phyloP scores from a whole-genome alignment of 495 filamentous ascomycete species.

The Rhizodiscina lignyota region DNA sequence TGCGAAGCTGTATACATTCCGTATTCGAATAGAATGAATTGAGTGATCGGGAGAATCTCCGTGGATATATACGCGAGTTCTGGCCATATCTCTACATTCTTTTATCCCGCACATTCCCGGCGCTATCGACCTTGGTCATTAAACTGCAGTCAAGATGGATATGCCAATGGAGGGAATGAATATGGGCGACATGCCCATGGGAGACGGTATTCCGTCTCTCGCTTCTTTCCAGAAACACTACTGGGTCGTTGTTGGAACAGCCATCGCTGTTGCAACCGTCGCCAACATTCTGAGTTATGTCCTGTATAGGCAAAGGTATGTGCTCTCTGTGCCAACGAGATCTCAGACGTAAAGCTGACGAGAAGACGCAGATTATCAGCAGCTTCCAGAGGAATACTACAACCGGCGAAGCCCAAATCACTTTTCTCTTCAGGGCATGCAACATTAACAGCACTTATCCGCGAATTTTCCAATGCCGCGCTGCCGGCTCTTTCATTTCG shows the following conservation, averaged over 20 bases:
- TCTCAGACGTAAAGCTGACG: neutral
- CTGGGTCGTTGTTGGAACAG: constrained; percentile 42
- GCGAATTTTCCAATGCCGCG: constrained; percentile 52
- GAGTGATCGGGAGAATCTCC: too few relatives aligned
- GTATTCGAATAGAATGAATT: too few relatives aligned
- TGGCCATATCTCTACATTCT: too few relatives aligned
- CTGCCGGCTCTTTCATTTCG: constrained; percentile 33
- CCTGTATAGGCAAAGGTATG: constrained; percentile 32
- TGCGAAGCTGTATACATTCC: too few relatives aligned
- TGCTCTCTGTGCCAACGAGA: neutral
- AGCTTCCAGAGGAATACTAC: constrained; percentile 22
- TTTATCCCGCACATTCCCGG: too few relatives aligned
- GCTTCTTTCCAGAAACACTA: constrained; percentile 36
- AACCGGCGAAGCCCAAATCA: constrained; percentile 50
- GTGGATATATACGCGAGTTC: too few relatives aligned
- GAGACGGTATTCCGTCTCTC: constrained; percentile 24
- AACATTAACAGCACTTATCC: constrained; percentile 47
- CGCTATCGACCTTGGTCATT: too few relatives aligned
- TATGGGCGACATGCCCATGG: neutral
- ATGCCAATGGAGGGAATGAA: constrained; percentile 8
- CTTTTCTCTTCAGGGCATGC: constrained; percentile 38
- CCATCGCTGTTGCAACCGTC: constrained; percentile 32
- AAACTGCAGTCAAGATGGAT: too few relatives aligned
- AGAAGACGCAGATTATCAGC: constrained; percentile 17
- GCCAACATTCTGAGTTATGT: constrained; percentile 31